phyloP scores from a whole-genome alignment of 1,284 basidiomycete species.

The Cutaneotrichosporon sp. region DNA sequence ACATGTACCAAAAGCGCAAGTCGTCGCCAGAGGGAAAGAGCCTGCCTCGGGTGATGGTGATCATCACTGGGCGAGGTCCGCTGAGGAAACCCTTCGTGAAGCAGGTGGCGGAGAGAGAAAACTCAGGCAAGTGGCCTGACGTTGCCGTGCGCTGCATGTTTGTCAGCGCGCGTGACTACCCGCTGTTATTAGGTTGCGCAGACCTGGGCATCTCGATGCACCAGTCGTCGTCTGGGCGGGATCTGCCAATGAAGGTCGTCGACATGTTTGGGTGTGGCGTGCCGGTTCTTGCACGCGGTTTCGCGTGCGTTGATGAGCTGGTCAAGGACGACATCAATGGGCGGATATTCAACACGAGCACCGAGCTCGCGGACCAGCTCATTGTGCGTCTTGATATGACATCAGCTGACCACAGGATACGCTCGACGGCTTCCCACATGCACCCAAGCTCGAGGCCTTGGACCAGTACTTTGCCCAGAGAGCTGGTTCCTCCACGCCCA shows the following conservation, averaged over 20 bases:
- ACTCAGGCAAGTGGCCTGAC: conserved; percentile 65
- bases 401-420: conserved; percentile 56
- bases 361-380: conserved; percentile 69
- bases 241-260: conserved; percentile 99
- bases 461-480: conserved; percentile 41
- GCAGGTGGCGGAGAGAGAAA: conserved; percentile 62
- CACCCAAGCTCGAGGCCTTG: conserved; percentile 58
- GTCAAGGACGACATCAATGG: conserved; percentile 84
- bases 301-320: conserved; percentile 82
- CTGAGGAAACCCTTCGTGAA: conserved; percentile 71
- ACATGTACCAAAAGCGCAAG: conserved; percentile 54
- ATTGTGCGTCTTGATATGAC: conserved; percentile 58
- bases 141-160: conserved; percentile 82
- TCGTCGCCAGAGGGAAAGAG: conserved; percentile 20
- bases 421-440: conserved; percentile 63
- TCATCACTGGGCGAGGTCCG: conserved; percentile 92
- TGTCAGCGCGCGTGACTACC: conserved; percentile 86
- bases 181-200: conserved; percentile 77
- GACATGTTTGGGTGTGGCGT: conserved; percentile 98
- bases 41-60: conserved; percentile 73
- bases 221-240: conserved; percentile 81
- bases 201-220: conserved; percentile 92
- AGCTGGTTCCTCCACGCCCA: conserved; percentile 7
- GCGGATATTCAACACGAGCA: conserved; percentile 68
- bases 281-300: conserved; percentile 87